These are phyloP conservation scores for Ceriops zippeliana DNA, from an alignment of 345 rosid genomes.

Conservation along the genomic window DNA sequence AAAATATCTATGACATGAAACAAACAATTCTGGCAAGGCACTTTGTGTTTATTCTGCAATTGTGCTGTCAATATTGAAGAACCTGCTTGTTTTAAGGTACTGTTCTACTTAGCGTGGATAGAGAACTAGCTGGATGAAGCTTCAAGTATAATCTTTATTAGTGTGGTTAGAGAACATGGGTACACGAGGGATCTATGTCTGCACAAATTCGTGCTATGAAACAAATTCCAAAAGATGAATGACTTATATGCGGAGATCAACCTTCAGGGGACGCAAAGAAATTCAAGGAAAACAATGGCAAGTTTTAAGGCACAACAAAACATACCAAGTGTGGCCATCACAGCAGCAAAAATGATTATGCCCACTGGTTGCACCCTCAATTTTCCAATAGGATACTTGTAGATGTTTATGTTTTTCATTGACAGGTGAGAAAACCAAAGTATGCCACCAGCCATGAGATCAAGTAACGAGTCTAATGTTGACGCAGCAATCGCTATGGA, in stretches of 20 bases:
- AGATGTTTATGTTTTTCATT: constrained; percentile 79
- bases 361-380: constrained; percentile 95
- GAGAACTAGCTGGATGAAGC: no score
- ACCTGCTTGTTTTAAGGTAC: no score
- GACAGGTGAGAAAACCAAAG: constrained; percentile 91
- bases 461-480: constrained; percentile 87
- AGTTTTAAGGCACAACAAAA: not conserved
- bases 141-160: no score
- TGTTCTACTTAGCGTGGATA: no score
- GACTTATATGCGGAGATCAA: not conserved
- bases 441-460: constrained; percentile 93
- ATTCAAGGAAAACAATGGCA: constrained; percentile 3
- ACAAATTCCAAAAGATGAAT: no score
- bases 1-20: no score
- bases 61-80: no score
- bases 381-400: constrained; percentile 93
- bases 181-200: no score
- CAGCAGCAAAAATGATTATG: constrained; percentile 81
- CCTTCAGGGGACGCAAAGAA: not conserved
- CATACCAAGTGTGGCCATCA: constrained; percentile 95
- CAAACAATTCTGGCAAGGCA: no score
- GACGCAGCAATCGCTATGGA: constrained; percentile 96
- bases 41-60: no score
- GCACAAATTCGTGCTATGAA: no score
- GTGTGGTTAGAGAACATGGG: no score